phyloP scores from a whole-genome alignment of 1,139 yeast genomes.

The Lodderomyces metapsilosis region DNA sequence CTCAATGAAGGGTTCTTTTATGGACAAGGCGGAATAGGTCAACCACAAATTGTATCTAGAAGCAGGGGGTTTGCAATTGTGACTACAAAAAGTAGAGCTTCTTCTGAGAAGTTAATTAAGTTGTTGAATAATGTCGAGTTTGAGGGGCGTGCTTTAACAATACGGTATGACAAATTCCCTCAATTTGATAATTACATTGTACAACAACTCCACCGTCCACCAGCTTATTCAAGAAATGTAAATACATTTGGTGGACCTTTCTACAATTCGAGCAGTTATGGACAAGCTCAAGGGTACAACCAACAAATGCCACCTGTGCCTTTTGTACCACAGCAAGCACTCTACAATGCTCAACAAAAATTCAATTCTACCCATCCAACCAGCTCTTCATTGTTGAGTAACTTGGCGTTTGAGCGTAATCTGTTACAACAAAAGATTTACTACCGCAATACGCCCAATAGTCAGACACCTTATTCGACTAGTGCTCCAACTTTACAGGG shows the following conservation, averaged over 20 bases:
- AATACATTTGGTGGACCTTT: background rate
- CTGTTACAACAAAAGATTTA: constrained; percentile 35
- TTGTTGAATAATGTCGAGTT: constrained; percentile 50
- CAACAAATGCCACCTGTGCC: background rate
- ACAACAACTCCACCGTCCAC: constrained; percentile 21
- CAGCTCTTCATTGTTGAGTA: constrained; percentile 17
- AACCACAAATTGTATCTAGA: constrained; percentile 12
- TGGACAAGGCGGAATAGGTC: constrained; percentile 2
- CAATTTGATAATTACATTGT: constrained; percentile 35
- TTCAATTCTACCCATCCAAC: background rate
- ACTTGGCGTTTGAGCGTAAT: constrained; percentile 36
- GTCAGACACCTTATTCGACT: constrained; percentile 1
- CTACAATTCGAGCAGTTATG: background rate
- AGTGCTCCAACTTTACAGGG: background rate
- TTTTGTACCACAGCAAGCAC: background rate
- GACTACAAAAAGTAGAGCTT: constrained; percentile 46
- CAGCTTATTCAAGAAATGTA: background rate
- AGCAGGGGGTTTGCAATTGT: constrained; percentile 69
- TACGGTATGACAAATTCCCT: constrained; percentile 55
- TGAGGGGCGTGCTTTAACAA: constrained; percentile 60
- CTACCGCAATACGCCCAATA: constrained; percentile 17
- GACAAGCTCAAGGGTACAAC: background rate
- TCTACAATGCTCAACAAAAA: background rate
- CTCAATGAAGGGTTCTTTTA: constrained; percentile 6
- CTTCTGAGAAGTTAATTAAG: constrained; percentile 52